Evolutionary conservation across 2,329 filamentous ascomycete species (phyloP).

Genomic region (Curvularia hawaiiensis): DNA sequence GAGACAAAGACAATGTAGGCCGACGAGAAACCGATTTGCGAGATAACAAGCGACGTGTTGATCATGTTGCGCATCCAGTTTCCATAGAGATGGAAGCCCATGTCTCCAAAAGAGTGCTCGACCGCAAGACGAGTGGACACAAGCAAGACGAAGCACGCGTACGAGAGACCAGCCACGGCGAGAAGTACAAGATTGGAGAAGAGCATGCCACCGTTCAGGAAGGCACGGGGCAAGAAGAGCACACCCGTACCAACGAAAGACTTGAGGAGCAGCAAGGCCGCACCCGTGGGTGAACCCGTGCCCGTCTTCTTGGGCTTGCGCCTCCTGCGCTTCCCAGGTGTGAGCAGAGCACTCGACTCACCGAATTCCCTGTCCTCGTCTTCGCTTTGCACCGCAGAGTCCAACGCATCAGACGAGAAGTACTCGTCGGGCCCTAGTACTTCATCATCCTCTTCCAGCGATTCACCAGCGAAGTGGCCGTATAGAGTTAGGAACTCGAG

Average conservation of each 20-base stretch:
- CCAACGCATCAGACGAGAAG: slow-evolving; percentile 78
- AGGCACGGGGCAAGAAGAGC: slow-evolving; percentile 88
- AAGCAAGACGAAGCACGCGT: slow-evolving; percentile 96
- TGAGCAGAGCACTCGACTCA: slow-evolving; percentile 84
- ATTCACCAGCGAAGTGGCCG: slow-evolving; percentile 96
- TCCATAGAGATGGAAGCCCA: slow-evolving; percentile 90
- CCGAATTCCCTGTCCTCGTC: slow-evolving; percentile 75
- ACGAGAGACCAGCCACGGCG: slow-evolving; percentile 82
- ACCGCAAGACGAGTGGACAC: slow-evolving; percentile 84
- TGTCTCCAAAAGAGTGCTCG: slow-evolving; percentile 95
- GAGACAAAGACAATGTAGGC: slow-evolving; percentile 98
- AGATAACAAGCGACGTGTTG: slow-evolving; percentile 88
- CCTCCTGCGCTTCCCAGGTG: slow-evolving; percentile 69
- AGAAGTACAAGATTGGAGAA: slow-evolving; percentile 95
- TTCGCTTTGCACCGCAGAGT: slow-evolving; percentile 58
- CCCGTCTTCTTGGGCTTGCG: slow-evolving; percentile 79
- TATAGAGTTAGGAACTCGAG: slow-evolving; percentile 95
- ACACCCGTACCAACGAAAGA: slow-evolving; percentile 98
- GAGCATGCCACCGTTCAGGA: slow-evolving; percentile 94
- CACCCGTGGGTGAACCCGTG: slow-evolving; percentile 78
- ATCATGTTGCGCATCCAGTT: slow-evolving; percentile 89
- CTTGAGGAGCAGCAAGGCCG: slow-evolving; percentile 86
- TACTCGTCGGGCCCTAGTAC: slow-evolving; percentile 86
- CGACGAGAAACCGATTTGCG: slow-evolving; percentile 91
- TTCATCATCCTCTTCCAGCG: slow-evolving; percentile 96